Percentiles rank a stretch among this genome's conserved stretches.
phyloP scores from a whole-genome alignment of 2,329 filamentous ascomycete species.

The Monosporascus ibericus region DNA sequence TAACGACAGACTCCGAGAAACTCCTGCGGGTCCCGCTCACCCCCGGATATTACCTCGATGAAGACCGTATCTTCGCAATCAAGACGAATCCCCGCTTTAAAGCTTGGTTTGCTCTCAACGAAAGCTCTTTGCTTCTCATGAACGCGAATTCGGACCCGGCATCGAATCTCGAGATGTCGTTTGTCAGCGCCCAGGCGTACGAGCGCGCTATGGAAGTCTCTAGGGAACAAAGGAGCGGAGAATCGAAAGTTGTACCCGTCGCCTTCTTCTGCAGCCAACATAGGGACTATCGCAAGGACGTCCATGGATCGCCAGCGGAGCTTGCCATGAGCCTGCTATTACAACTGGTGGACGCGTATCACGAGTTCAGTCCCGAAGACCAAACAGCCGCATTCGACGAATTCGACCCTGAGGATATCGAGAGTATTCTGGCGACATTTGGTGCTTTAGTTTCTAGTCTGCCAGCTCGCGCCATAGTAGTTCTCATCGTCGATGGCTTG shows the following conservation, averaged over 20 bases:
- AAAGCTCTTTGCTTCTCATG: constrained; percentile 3
- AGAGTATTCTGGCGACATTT: not conserved
- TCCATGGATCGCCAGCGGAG: not conserved
- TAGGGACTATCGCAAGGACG: constrained; percentile 1
- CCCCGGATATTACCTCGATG: not conserved
- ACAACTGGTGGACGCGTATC: constrained; percentile 4
- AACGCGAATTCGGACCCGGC: not conserved
- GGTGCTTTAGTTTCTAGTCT: not conserved
- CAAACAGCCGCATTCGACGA: not conserved
- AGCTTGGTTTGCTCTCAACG: constrained; percentile 2
- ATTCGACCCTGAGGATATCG: not conserved
- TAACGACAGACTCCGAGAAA: not conserved
- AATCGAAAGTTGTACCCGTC: constrained; percentile 1
- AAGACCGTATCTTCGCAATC: constrained; percentile 1
- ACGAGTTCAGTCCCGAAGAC: constrained; percentile 4
- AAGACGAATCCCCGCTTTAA: not conserved
- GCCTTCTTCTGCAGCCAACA: constrained; percentile 5
- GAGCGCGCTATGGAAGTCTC: not conserved
- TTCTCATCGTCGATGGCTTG: constrained; percentile 4
- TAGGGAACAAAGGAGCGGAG: not conserved
- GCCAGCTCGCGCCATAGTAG: not conserved
- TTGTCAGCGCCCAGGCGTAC: not conserved
- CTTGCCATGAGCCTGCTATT: constrained; percentile 5
- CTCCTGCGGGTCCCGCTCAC: not conserved
- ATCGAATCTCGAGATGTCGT: not conserved